Base-by-base conservation (phyloP, 345 rosid genomes). In the Hibiscus tridactylites region DNA sequence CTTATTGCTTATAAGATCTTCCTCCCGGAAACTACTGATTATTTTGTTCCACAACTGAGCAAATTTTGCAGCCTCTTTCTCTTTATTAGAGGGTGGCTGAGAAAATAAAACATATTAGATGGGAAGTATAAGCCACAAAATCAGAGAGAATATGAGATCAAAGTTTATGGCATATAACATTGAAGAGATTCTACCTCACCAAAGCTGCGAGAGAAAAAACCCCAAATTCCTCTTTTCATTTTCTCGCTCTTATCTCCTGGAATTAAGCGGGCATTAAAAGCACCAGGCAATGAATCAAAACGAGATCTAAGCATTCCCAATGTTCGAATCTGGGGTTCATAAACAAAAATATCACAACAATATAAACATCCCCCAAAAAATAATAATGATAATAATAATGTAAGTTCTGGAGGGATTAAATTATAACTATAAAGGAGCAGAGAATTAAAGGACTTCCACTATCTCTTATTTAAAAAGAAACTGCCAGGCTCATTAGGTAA, bases 31-130 rank as follows among this genome's bases (percentile, higher is more conserved):
- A 76, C 98, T 96, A 74, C 88, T 86, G 65, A 96, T 96, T 73
- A 96, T 91, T 79, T 84, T 89, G 87, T 96, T 96, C 99, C 99
- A 96, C 74, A 96, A 63, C 85, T 92, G 99, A 74, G 99, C 98
- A 87, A 96, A 96, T 78, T 96, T 88, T 47, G 97, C 91, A 73
- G 97, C 91, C 65, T 82, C 97, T 76, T 87, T 85, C 77, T 86
- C 96, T 78, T 87, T 87, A 83, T 85, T 88, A 10, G 80, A 77
- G 3, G 76, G 82, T 65, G 83, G 71, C 99, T 92, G 79, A 75
- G 74, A 46, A 71, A 64, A 74, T 42, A 42, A 2, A 71, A n/a
- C 10, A n/a, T 26, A 59, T 44, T 49, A 67, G 71, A 50, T 79
- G 47, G 69, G 5, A 64, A 47, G 13, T 42, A 5, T 3, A 12